A percentile compares a stretch with the other conserved stretches of the same genome.
Evolutionary conservation across 768 basidiomycete species (phyloP).

Genomic region (Lentinula aciculospora): DNA sequence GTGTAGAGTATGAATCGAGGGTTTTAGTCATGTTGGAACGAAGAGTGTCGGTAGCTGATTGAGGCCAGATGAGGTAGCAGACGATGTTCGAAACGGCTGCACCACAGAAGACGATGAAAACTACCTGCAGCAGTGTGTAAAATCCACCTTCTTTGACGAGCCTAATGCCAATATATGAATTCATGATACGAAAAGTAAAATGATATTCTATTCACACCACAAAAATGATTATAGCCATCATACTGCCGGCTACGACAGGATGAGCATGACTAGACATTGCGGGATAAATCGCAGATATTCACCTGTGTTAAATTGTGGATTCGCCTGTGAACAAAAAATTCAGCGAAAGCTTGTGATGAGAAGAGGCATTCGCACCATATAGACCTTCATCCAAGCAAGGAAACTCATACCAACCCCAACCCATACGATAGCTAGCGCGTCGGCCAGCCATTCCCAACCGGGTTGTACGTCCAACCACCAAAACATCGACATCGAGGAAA

Average conservation of each 20-base stretch:
- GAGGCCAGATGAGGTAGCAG: conserved; percentile 82
- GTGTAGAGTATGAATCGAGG: conserved; percentile 82
- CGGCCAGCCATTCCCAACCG: conserved; percentile 72
- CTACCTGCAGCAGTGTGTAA: conserved; percentile 64
- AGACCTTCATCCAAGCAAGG: conserved; percentile 88
- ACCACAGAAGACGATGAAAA: conserved; percentile 75
- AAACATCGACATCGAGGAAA: conserved; percentile 73
- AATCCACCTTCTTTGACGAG: conserved; percentile 88
- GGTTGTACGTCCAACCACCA: conserved; percentile 70
- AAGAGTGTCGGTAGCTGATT: conserved; percentile 76
- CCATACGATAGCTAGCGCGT: conserved; percentile 72
- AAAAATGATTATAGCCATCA: conserved; percentile 80
- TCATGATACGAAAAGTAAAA: background rate
- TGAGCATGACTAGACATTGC: background rate
- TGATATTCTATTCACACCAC: conserved; percentile 50
- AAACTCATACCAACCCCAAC: conserved; percentile 77
- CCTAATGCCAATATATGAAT: conserved; percentile 27
- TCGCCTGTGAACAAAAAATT: conserved; percentile 30
- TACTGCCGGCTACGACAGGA: conserved; percentile 59
- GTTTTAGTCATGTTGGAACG: conserved; percentile 83
- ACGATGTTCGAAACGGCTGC: conserved; percentile 74
- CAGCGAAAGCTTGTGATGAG: background rate
- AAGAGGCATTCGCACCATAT: conserved; percentile 47
- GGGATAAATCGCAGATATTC: background rate
- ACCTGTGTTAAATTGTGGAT: conserved; percentile 89